Evolutionary conservation across 2,329 filamentous ascomycete species (phyloP).

Genomic region (Pestalotiopsis sp.): DNA sequence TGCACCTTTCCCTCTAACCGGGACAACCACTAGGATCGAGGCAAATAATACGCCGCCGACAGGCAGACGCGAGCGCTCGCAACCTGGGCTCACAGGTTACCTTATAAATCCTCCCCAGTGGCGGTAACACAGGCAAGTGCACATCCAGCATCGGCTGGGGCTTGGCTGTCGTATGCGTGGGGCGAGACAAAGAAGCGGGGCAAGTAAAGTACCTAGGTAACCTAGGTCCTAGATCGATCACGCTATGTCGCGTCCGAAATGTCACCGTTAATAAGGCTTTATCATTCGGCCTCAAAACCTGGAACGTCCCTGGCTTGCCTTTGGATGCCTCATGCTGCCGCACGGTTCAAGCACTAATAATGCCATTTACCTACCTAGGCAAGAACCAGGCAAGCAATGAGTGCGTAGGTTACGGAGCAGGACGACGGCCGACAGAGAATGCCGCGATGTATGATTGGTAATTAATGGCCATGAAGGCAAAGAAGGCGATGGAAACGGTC

Average conservation of each 20-base stretch:
- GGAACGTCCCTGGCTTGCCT: neutral
- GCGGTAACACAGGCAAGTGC: neutral
- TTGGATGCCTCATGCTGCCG: neutral
- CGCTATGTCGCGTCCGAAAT: neutral
- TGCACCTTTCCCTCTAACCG: neutral
- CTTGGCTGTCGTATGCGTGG: neutral
- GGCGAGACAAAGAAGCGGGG: conserved; percentile 3
- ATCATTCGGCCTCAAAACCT: neutral
- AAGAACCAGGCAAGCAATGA: too few species aligned
- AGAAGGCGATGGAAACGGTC: conserved; percentile 5
- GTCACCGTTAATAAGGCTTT: neutral
- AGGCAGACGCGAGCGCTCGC: conserved; percentile 9
- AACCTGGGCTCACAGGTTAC: neutral
- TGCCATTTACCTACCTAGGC: too few species aligned
- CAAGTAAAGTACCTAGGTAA: neutral
- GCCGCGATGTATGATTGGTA: neutral
- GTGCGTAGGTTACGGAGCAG: too few species aligned
- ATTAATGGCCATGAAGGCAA: conserved; percentile 7
- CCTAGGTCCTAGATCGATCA: neutral
- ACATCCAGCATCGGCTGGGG: neutral
- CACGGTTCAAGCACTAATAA: neutral
- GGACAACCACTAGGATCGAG: neutral
- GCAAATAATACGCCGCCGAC: neutral
- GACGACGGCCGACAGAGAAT: neutral
- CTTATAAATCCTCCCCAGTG: neutral